These are phyloP conservation scores for Bipolaris gigantea DNA, from an alignment of 2,329 filamentous ascomycete species.

Conservation along the genomic window DNA sequence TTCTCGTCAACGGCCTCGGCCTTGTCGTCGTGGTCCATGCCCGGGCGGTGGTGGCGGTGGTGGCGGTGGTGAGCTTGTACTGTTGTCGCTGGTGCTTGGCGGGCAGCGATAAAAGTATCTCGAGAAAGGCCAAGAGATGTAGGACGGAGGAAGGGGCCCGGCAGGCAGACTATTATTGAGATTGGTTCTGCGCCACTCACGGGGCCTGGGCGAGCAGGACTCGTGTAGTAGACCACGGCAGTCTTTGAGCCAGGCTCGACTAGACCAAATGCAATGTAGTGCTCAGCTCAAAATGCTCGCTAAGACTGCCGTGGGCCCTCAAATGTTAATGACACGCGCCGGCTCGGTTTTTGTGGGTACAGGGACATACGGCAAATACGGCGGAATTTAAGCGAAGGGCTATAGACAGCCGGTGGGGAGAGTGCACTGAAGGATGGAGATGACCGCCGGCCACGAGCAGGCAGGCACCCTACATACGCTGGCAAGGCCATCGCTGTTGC, in stretches of 20 bases:
- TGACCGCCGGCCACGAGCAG: background rate
- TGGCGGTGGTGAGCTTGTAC: conserved; percentile 9
- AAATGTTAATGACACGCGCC: conserved; percentile 3
- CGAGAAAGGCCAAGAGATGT: conserved; percentile 1
- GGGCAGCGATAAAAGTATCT: conserved; percentile 1
- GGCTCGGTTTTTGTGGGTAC: conserved; percentile 4
- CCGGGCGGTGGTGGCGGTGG: conserved; percentile 3
- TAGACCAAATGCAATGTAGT: conserved; percentile 1
- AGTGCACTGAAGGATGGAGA: background rate
- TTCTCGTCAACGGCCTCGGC: conserved; percentile 29
- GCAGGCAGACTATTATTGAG: conserved; percentile 4
- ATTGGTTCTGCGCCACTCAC: conserved; percentile 9
- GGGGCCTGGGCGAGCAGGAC: conserved; percentile 5
- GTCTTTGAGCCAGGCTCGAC: background rate
- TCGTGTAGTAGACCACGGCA: background rate
- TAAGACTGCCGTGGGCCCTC: background rate
- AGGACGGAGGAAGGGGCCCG: conserved; percentile 1
- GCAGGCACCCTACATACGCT: background rate
- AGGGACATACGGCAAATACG: conserved; percentile 7
- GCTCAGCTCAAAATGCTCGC: conserved; percentile 2
- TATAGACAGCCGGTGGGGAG: background rate
- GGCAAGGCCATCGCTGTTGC: background rate
- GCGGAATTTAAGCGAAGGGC: background rate
- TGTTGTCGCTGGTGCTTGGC: conserved; percentile 8
- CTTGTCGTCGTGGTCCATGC: conserved; percentile 19